Evolutionary conservation across 305 asterid species (phyloP), one percentile per base, ranked within the genome.

Genomic region (Plantago lanceolata): DNA sequence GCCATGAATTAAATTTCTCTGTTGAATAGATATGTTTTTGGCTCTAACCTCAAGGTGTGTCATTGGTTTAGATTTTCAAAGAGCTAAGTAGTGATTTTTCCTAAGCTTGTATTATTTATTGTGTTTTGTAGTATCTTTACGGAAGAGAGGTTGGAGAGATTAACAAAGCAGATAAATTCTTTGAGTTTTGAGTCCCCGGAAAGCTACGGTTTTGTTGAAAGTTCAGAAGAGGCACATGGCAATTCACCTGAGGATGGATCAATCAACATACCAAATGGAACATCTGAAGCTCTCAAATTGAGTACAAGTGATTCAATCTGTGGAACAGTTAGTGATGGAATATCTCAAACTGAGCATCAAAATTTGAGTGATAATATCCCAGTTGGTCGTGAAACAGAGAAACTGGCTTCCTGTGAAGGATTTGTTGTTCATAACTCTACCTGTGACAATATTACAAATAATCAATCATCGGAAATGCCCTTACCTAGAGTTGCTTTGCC

Each of bases 101-200:
- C 14, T 48, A 45, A 62, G 54, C 69, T 68, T 48, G 19, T 66
- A 52, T 65, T 51, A n/a, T 17, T 20, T 57, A 67, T 56, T 56
- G 61, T 63, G 31, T 67, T 64, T 68, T 70, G 79, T 69, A 94
- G 99, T 84, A 88, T 94, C 76, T 90, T 94, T 61, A 76, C 78
- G 33, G 96, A 94, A 75, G 99, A 94, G 82, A 88, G 99, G 75
- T 68, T 94, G 83, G 97, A 84, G 68, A 79, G 95, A 47, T 73
- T 94, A 52, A 85, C 92, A 31, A 88, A 85, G 77, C 92, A 81
- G 79, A 75, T 88, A 64, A 70, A 76, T 66, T 78, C 76, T 68
- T 75, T 94, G 83, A 86, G 84, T 75, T 73, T 86, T 43, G 93
- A 83, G 66, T 69, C 79, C 57, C 81, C 83, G 9, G 33, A 73